Evolutionary conservation across 78 protist species (phyloP).

Genomic region (Isochrysis galbana): DNA sequence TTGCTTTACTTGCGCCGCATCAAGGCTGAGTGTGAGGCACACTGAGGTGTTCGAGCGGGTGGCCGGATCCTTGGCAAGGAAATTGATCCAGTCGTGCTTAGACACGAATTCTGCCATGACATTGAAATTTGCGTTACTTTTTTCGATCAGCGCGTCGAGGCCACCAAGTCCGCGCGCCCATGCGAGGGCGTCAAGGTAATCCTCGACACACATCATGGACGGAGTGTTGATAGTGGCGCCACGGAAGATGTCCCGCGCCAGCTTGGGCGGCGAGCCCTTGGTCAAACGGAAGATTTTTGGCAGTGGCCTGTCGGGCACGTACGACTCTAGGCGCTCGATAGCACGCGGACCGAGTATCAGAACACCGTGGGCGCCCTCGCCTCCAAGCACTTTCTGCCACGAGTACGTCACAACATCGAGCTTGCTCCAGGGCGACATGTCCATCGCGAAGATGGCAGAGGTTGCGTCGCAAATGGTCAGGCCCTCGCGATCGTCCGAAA

Average conservation of each 20-base stretch:
- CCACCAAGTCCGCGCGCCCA: slow-evolving; percentile 41
- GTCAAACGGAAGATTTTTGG: slow-evolving; percentile 49
- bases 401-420: slow-evolving; percentile 60
- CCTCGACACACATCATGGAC: slow-evolving; percentile 54
- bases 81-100: not conserved
- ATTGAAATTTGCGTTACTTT: slow-evolving; percentile 12
- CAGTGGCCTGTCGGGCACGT: slow-evolving; percentile 39
- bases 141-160: slow-evolving; percentile 4
- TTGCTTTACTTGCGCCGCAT: slow-evolving; percentile 2
- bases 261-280: slow-evolving; percentile 32
- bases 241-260: slow-evolving; percentile 12
- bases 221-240: slow-evolving; percentile 62
- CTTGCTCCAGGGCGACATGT: slow-evolving; percentile 57
- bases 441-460: slow-evolving; percentile 53
- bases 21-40: slow-evolving; percentile 18
- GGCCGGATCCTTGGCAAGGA: slow-evolving; percentile 18
- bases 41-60: slow-evolving; percentile 48
- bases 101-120: not conserved
- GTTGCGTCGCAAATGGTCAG: slow-evolving; percentile 64
- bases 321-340: slow-evolving; percentile 26
- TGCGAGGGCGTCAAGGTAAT: slow-evolving; percentile 52
- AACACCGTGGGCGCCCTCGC: slow-evolving; percentile 74
- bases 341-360: slow-evolving; percentile 60
- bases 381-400: slow-evolving; percentile 70
- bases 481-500: slow-evolving; percentile 50